Conservation (phyloP, 805 yeast genomes). For the Saccharomyces paradoxus region DNA sequence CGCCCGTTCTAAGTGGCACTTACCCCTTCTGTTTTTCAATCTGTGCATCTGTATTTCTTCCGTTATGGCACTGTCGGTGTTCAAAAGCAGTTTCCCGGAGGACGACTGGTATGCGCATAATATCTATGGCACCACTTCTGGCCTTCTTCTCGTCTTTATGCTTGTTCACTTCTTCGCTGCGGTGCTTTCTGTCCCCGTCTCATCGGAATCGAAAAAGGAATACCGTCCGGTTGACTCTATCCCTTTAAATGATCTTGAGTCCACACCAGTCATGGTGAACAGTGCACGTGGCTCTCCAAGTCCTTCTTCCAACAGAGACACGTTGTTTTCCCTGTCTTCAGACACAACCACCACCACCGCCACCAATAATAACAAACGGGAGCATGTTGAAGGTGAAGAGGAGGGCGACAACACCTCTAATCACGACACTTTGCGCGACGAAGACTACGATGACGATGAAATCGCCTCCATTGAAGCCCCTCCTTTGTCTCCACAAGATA, state of each 20-base stretch:
- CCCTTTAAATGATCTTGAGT: neutral
- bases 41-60: slow-evolving; percentile 40
- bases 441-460: slow-evolving; percentile 23
- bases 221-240: neutral
- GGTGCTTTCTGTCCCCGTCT: slow-evolving; percentile 34
- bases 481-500: neutral
- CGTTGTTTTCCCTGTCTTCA: neutral
- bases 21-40: slow-evolving; percentile 49
- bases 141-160: slow-evolving; percentile 47
- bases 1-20: slow-evolving; percentile 48
- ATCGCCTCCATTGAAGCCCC: slow-evolving; percentile 2
- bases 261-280: neutral
- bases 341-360: neutral
- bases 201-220: neutral
- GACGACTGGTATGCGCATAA: slow-evolving; percentile 63
- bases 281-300: neutral
- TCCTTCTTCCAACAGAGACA: neutral
- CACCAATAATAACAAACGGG: neutral
- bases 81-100: slow-evolving; percentile 47
- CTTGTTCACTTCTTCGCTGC: slow-evolving; percentile 50
- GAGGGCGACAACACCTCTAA: neutral
- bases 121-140: slow-evolving; percentile 60
- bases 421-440: slow-evolving; percentile 3
- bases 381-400: neutral
- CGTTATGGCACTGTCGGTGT: slow-evolving; percentile 47